These are phyloP conservation scores for Teunomyces pallodes DNA, from an alignment of 805 yeast species.

Conservation along the genomic window DNA sequence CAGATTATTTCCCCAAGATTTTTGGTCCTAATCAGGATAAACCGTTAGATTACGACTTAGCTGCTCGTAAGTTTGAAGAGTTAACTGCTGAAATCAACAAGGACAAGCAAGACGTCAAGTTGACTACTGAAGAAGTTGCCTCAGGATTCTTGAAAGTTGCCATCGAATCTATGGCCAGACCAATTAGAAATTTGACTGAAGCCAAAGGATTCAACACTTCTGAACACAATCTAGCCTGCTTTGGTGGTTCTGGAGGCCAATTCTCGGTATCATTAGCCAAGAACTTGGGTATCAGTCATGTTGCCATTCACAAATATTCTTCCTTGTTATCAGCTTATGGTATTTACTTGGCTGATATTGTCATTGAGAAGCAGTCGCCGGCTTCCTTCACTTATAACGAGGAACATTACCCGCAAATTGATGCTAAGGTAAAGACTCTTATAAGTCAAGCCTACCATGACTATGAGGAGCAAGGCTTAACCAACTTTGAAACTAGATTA, in stretches of 20 bases:
- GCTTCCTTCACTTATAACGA: conserved; percentile 23
- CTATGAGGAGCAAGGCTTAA: conserved; percentile 49
- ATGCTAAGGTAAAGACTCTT: conserved; percentile 46
- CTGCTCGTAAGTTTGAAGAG: conserved; percentile 48
- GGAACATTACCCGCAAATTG: conserved; percentile 35
- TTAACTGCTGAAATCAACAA: conserved; percentile 57
- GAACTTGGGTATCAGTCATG: conserved; percentile 63
- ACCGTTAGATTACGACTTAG: conserved; percentile 32
- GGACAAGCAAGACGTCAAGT: conserved; percentile 31
- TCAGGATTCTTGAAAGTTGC: conserved; percentile 81
- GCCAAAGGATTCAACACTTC: conserved; percentile 72
- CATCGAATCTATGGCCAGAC: conserved; percentile 87
- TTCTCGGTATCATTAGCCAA: conserved; percentile 78
- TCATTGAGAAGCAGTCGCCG: conserved; percentile 39
- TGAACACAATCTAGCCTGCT: conserved; percentile 71
- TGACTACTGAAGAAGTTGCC: conserved; percentile 69
- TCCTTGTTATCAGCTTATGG: conserved; percentile 87
- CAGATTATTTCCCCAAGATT: conserved; percentile 36
- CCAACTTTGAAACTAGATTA: conserved; percentile 40
- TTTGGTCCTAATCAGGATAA: conserved; percentile 37
- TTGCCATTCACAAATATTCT: conserved; percentile 76
- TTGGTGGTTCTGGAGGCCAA: conserved; percentile 96
- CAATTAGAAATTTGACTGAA: conserved; percentile 80
- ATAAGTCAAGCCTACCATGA: conserved; percentile 37
- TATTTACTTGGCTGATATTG: conserved; percentile 65